A percentile compares a stretch with the other conserved stretches of the same genome.
Evolutionary conservation across 2,329 filamentous ascomycete species (phyloP).

Genomic region (Rhynchosporium graminicola): DNA sequence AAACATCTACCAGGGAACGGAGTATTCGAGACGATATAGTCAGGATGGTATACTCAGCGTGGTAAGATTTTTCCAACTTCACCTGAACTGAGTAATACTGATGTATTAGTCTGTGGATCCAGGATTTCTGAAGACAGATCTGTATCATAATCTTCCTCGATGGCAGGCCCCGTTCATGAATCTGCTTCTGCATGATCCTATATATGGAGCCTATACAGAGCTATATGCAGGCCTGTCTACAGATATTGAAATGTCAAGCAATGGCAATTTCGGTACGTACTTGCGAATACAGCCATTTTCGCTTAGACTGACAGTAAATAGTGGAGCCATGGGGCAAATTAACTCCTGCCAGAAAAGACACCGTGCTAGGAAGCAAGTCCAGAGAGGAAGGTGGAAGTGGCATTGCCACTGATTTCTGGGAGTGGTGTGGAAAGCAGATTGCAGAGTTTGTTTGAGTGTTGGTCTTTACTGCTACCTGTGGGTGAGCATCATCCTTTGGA

Average conservation of each 20-base stretch:
- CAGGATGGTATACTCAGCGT: conserved; percentile 28
- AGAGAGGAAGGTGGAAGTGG: conserved; percentile 43
- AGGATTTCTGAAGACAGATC: conserved; percentile 26
- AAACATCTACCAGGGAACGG: conserved; percentile 22
- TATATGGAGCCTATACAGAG: conserved; percentile 27
- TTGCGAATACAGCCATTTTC: neutral
- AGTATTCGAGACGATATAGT: conserved; percentile 22
- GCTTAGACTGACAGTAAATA: conserved; percentile 7
- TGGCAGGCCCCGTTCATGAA: conserved; percentile 14
- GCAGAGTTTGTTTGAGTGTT: conserved; percentile 35
- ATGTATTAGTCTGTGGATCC: conserved; percentile 24
- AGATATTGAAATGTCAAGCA: conserved; percentile 22
- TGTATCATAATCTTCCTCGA: conserved; percentile 17
- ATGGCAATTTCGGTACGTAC: conserved; percentile 26
- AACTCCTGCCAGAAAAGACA: conserved; percentile 39
- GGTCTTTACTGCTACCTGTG: neutral
- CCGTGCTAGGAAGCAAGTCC: conserved; percentile 38
- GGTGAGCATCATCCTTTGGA: neutral
- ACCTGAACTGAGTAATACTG: neutral
- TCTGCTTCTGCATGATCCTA: conserved; percentile 19
- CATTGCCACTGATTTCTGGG: conserved; percentile 45
- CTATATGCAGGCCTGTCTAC: conserved; percentile 27
- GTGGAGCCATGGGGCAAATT: conserved; percentile 51
- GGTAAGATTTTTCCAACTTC: conserved; percentile 1
- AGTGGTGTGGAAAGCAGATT: conserved; percentile 46